Conservation (phyloP, 306 rosid species). For the Purshia tridentata region DNA sequence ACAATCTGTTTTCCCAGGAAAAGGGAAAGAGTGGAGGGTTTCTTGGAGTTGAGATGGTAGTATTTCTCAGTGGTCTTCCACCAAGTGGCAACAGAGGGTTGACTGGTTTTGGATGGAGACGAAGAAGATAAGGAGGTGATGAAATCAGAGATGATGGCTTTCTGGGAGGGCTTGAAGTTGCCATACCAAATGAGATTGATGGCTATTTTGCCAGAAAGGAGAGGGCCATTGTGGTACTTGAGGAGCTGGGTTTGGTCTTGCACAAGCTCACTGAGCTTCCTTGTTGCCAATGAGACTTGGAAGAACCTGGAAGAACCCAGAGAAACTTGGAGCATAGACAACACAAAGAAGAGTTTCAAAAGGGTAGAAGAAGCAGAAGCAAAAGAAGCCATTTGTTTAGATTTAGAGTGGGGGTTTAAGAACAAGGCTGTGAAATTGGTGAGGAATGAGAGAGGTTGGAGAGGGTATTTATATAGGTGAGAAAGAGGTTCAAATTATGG, state of each 20-base stretch:
- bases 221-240: slow-evolving; percentile 82
- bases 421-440: not conserved
- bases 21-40: slow-evolving; percentile 35
- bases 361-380: not conserved
- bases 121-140: slow-evolving; percentile 50
- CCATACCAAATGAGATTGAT: slow-evolving; percentile 86
- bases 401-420: not conserved
- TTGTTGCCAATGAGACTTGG: slow-evolving; percentile 47
- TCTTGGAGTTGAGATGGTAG: slow-evolving; percentile 47
- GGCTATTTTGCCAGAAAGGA: slow-evolving; percentile 72
- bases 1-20: slow-evolving; percentile 45
- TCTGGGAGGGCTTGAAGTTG: slow-evolving; percentile 66
- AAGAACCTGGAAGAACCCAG: slow-evolving; percentile 25
- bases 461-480: slow-evolving; percentile 33
- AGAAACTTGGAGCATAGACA: slow-evolving; percentile 41
- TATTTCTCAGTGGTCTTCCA: slow-evolving; percentile 84
- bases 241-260: slow-evolving; percentile 58
- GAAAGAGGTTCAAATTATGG: not conserved
- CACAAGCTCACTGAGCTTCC: slow-evolving; percentile 47
- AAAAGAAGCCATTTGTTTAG: slow-evolving; percentile 30
- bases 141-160: slow-evolving; percentile 70
- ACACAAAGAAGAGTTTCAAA: slow-evolving; percentile 17
- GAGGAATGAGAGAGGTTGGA: not conserved
- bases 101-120: not conserved
- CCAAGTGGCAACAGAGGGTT: slow-evolving; percentile 76